phyloP scores from a whole-genome alignment of 805 yeast species.

The Dipodascopsis uninucleata region DNA sequence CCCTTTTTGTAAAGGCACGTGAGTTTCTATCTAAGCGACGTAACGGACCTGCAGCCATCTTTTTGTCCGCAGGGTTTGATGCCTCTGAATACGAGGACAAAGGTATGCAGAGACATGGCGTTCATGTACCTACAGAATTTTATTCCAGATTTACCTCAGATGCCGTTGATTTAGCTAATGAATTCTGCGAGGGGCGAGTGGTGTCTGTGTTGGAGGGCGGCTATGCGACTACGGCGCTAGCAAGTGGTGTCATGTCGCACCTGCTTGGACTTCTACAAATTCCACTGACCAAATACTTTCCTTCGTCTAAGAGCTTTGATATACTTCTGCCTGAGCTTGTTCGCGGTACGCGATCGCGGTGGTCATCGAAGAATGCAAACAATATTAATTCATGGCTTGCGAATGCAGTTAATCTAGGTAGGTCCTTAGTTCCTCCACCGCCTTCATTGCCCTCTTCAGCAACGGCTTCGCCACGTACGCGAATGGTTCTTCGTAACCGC shows the following conservation, averaged over 20 bases:
- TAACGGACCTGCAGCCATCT: constrained; percentile 45
- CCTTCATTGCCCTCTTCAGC: background rate
- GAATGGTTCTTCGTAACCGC: constrained; percentile 13
- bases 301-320: constrained; percentile 16
- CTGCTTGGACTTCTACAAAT: constrained; percentile 58
- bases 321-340: constrained; percentile 13
- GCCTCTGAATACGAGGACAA: constrained; percentile 78
- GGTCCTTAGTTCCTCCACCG: constrained; percentile 32
- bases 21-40: constrained; percentile 47
- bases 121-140: constrained; percentile 76
- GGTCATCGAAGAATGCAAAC: constrained; percentile 4
- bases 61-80: constrained; percentile 85
- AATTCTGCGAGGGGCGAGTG: constrained; percentile 57
- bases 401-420: constrained; percentile 34
- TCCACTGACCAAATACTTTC: background rate
- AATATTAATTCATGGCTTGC: too few species aligned
- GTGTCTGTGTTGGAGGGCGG: constrained; percentile 81
- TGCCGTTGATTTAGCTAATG: constrained; percentile 62
- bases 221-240: constrained; percentile 74
- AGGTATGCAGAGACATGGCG: constrained; percentile 82
- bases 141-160: constrained; percentile 70
- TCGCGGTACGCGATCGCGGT: constrained; percentile 10
- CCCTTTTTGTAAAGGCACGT: constrained; percentile 61
- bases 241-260: constrained; percentile 77
- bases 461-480: background rate